phyloP scores from a whole-genome alignment of 2,329 filamentous ascomycete species.

The Epichloe festucae region DNA sequence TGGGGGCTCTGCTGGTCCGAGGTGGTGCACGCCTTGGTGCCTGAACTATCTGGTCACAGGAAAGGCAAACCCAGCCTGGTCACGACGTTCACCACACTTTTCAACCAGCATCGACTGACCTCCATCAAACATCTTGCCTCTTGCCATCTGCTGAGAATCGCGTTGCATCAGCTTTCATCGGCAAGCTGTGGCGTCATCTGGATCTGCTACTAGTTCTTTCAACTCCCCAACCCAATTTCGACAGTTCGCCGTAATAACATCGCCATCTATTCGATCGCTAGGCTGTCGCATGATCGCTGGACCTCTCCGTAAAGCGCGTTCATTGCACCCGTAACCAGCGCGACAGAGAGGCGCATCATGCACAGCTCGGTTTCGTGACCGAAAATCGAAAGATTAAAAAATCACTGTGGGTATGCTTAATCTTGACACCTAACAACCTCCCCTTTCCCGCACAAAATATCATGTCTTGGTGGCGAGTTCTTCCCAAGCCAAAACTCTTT shows the following conservation, averaged over 20 bases:
- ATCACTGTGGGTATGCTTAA: constrained; percentile 19
- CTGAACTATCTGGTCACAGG: constrained; percentile 20
- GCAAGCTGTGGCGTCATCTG: constrained; percentile 12
- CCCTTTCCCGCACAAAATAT: constrained; percentile 6
- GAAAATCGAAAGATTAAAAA: constrained; percentile 14
- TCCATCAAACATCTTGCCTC: constrained; percentile 15
- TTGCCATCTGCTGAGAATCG: constrained; percentile 14
- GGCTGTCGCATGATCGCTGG: constrained; percentile 7
- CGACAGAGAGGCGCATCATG: constrained; percentile 11
- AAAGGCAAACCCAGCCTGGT: constrained; percentile 5
- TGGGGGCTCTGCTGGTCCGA: background rate
- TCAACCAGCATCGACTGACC: constrained; percentile 18
- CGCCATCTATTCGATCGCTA: constrained; percentile 2
- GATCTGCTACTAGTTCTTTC: constrained; percentile 8
- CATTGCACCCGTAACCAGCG: constrained; percentile 22
- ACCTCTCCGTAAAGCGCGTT: constrained; percentile 11
- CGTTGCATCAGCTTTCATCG: constrained; percentile 13
- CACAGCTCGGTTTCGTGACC: background rate
- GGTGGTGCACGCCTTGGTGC: constrained; percentile 13
- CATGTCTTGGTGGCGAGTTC: background rate
- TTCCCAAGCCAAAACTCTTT: background rate
- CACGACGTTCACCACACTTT: constrained; percentile 18
- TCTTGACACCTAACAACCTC: constrained; percentile 12
- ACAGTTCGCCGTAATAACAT: constrained; percentile 5
- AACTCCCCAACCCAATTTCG: constrained; percentile 7